Conservation (phyloP, 805 yeast species). For the Hanseniaspora hatyaiensis region DNA sequence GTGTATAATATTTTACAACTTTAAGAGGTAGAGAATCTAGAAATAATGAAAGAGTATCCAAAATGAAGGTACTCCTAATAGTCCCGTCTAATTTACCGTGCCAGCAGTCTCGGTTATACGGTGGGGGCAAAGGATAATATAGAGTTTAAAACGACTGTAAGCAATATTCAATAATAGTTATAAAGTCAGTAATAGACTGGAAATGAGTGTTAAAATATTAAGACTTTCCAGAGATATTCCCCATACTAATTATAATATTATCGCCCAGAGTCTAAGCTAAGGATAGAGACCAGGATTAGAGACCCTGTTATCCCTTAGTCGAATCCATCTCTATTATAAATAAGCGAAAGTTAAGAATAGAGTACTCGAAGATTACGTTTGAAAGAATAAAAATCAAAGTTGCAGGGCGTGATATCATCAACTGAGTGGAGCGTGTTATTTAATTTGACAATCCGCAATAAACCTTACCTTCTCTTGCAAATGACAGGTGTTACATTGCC, state of each 20-base stretch:
- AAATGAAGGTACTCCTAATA: too few species aligned
- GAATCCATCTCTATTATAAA: conserved; percentile 3
- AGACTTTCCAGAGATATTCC: neutral
- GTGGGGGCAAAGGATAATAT: neutral
- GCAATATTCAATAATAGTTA: neutral
- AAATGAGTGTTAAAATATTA: conserved; percentile 6
- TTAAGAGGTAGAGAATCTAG: conserved; percentile 8
- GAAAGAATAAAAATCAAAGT: conserved; percentile 9
- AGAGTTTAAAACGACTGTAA: conserved; percentile 13
- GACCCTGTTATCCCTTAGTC: conserved; percentile 3
- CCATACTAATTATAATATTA: too few species aligned
- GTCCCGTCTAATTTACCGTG: too few species aligned
- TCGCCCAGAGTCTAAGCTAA: too few species aligned
- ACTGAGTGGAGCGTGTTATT: conserved; percentile 13
- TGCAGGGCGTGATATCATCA: conserved; percentile 8
- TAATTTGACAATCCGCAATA: conserved; percentile 13
- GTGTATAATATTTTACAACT: conserved; percentile 12
- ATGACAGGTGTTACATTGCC: conserved; percentile 9
- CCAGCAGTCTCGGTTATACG: conserved; percentile 15
- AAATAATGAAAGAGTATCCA: too few species aligned
- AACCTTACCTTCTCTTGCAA: conserved; percentile 11
- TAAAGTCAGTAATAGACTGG: too few species aligned
- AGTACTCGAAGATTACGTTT: conserved; percentile 9
- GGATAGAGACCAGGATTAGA: conserved; percentile 11
- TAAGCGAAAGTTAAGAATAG: conserved; percentile 10